These are phyloP conservation scores for Davidsoniella neocaledoniae DNA, from an alignment of 2,329 filamentous ascomycete species.

Conservation along the genomic window DNA sequence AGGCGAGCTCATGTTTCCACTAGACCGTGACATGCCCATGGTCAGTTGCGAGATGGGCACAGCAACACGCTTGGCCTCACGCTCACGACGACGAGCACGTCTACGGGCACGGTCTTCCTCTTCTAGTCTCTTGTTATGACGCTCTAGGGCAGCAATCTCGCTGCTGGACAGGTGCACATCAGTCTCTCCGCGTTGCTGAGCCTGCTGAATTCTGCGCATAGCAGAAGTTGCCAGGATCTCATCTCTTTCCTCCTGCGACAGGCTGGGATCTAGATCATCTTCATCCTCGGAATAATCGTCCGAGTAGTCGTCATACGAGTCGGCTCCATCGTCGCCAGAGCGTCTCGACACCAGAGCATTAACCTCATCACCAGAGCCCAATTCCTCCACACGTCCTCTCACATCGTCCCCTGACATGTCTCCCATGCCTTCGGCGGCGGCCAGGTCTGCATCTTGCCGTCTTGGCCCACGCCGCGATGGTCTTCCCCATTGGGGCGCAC, in stretches of 20 bases:
- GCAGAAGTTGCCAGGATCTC: conserved; percentile 63
- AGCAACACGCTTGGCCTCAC: conserved; percentile 30
- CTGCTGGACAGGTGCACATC: conserved; percentile 67
- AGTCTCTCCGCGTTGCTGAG: conserved; percentile 56
- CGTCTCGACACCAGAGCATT: conserved; percentile 15
- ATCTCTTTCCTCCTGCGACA: conserved; percentile 48
- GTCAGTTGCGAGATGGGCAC: conserved; percentile 35
- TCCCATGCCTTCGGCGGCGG: conserved; percentile 29
- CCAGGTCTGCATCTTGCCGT: conserved; percentile 14
- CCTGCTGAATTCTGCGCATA: conserved; percentile 61
- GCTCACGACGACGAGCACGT: conserved; percentile 16
- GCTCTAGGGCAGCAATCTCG: conserved; percentile 67
- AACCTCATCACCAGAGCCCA: conserved; percentile 42
- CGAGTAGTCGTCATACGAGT: conserved; percentile 29
- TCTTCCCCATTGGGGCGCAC: conserved; percentile 97
- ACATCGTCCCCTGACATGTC: conserved; percentile 15
- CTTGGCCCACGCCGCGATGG: conserved; percentile 66
- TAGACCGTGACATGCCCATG: conserved; percentile 3
- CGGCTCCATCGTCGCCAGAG: conserved; percentile 24
- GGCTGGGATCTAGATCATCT: conserved; percentile 31
- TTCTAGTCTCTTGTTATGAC: conserved; percentile 42
- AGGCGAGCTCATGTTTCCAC: not conserved
- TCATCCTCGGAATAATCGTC: conserved; percentile 30
- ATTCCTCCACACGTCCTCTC: conserved; percentile 42
- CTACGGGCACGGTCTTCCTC: conserved; percentile 25